A percentile compares a stretch with the other conserved stretches of the same genome.
Evolutionary conservation across 805 yeast species (phyloP).

Genomic region (Tetrapisispora arboricola): DNA sequence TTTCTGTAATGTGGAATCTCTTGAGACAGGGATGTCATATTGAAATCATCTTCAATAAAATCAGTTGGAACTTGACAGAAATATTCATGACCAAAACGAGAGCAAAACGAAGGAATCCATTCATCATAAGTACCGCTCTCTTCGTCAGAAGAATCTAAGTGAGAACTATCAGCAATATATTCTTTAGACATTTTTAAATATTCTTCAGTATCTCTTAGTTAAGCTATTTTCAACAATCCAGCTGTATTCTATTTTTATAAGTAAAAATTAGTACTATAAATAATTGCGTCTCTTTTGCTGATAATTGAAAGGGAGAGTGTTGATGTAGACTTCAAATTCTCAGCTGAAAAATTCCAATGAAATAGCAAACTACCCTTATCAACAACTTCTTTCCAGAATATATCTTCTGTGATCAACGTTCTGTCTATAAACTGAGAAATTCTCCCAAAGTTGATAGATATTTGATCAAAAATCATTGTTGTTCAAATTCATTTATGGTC

Average conservation of each 20-base stretch:
- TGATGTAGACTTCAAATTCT: too few species aligned
- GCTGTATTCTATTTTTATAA: too few species aligned
- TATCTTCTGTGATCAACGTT: too few species aligned
- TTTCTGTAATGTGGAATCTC: conserved; percentile 87
- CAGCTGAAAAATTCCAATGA: too few species aligned
- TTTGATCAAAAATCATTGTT: too few species aligned
- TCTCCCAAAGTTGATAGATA: too few species aligned
- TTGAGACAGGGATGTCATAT: conserved; percentile 76
- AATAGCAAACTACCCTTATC: too few species aligned
- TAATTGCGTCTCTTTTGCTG: too few species aligned
- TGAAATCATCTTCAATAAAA: conserved; percentile 93
- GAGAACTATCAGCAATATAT: conserved; percentile 17
- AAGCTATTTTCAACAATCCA: neutral
- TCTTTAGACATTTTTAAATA: conserved; percentile 6
- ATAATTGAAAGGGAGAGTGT: too few species aligned
- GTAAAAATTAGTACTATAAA: too few species aligned
- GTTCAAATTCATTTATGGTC: neutral
- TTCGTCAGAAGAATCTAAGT: conserved; percentile 16
- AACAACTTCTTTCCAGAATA: too few species aligned
- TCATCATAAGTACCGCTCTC: conserved; percentile 38
- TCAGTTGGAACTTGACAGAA: conserved; percentile 88
- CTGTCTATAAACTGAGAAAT: too few species aligned
- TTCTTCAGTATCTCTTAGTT: neutral
- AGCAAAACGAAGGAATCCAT: conserved; percentile 77
- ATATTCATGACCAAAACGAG: conserved; percentile 74